phyloP scores from a whole-genome alignment of 192 early-diverging fungal species.

The Obelidium mucronatum region DNA sequence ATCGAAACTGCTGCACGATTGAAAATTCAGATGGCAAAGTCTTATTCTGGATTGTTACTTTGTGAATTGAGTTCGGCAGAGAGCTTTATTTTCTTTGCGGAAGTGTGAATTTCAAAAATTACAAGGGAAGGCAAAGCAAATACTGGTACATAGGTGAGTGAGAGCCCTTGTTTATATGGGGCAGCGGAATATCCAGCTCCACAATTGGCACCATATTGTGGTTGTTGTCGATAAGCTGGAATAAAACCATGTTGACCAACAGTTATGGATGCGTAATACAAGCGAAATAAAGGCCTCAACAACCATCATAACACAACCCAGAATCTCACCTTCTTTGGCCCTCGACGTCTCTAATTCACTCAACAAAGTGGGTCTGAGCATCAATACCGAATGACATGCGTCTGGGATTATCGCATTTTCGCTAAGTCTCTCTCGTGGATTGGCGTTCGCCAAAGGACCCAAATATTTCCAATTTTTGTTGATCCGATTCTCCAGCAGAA shows the following conservation, averaged over 20 bases:
- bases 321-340: slow-evolving; percentile 75
- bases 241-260: background rate
- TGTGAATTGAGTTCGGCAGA: too few relatives aligned
- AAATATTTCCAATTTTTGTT: slow-evolving; percentile 78
- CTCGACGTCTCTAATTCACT: slow-evolving; percentile 84
- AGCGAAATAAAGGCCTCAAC: too few relatives aligned
- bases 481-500: slow-evolving; percentile 72
- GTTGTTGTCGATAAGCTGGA: slow-evolving; percentile 19
- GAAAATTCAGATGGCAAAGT: too few relatives aligned
- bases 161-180: background rate
- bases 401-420: slow-evolving; percentile 80
- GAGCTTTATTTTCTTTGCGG: too few relatives aligned
- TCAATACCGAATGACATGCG: slow-evolving; percentile 78
- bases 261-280: background rate
- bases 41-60: too few relatives aligned
- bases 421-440: slow-evolving; percentile 84
- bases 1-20: too few relatives aligned
- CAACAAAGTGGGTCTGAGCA: slow-evolving; percentile 86
- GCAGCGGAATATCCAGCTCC: background rate
- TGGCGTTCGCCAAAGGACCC: slow-evolving; percentile 74
- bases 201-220: background rate
- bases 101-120: too few relatives aligned
- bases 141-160: slow-evolving; percentile 32
- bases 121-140: too few relatives aligned
- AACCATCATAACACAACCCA: background rate